Evolutionary conservation across 2,329 filamentous ascomycete genomes (phyloP).

Genomic region (Bimuria novae-zelandiae): DNA sequence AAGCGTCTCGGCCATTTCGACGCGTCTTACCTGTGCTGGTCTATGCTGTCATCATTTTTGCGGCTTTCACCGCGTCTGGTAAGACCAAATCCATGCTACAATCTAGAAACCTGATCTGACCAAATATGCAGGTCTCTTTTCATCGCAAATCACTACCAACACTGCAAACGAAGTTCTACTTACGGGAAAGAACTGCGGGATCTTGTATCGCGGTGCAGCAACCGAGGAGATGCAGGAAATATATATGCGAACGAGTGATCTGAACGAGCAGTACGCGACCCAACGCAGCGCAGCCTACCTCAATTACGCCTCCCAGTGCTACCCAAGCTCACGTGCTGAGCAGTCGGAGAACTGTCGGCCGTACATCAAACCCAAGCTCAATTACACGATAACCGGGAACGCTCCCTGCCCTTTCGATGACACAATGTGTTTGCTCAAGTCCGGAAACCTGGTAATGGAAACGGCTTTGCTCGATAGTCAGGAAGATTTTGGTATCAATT

Average conservation of each 20-base stretch:
- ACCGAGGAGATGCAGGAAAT: neutral
- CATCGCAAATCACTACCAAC: conserved; percentile 41
- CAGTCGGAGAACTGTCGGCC: conserved; percentile 21
- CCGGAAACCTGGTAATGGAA: conserved; percentile 25
- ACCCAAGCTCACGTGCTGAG: conserved; percentile 9
- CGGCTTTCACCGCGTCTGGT: no score
- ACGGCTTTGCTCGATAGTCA: conserved; percentile 27
- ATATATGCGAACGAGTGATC: no score
- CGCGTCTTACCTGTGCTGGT: no score
- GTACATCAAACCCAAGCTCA: conserved; percentile 20
- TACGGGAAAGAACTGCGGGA: conserved; percentile 18
- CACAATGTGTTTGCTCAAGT: conserved; percentile 17
- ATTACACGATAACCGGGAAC: conserved; percentile 10
- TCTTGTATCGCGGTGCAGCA: neutral
- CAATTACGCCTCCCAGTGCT: conserved; percentile 17
- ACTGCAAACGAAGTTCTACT: conserved; percentile 42
- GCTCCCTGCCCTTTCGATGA: conserved; percentile 24
- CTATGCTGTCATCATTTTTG: no score
- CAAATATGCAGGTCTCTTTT: conserved; percentile 44
- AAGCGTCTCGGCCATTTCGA: no score
- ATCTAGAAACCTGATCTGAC: no score
- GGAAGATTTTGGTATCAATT: conserved; percentile 30
- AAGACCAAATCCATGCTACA: no score
- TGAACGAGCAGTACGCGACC: neutral
- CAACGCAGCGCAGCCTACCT: conserved; percentile 10